Conservation (phyloP, 441 rosid genomes). For the Euphorbia schlechtendalii region DNA sequence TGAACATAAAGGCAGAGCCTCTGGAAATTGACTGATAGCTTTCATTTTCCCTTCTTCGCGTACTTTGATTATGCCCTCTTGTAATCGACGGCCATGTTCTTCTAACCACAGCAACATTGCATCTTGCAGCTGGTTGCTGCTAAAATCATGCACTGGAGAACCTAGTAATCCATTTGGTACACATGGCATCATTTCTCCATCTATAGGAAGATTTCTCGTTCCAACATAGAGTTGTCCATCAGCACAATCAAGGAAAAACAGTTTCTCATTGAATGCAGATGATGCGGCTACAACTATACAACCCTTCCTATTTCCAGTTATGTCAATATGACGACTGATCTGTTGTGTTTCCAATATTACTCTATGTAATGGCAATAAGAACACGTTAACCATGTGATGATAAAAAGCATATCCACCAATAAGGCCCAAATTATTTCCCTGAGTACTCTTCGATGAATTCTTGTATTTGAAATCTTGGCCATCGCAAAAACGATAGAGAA, state of each 20-base stretch:
- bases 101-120: constrained; percentile 77
- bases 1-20: constrained; percentile 52
- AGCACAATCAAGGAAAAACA: constrained; percentile 71
- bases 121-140: constrained; percentile 47
- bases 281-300: constrained; percentile 58
- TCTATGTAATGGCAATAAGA: constrained; percentile 44
- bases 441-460: background rate
- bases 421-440: constrained; percentile 38
- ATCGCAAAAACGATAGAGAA: constrained; percentile 73
- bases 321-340: constrained; percentile 20
- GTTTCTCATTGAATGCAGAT: constrained; percentile 26
- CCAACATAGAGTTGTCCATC: constrained; percentile 67
- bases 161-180: constrained; percentile 48
- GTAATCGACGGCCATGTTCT: constrained; percentile 57
- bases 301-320: constrained; percentile 21
- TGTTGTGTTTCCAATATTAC: constrained; percentile 39
- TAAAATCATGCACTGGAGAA: constrained; percentile 39
- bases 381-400: constrained; percentile 53
- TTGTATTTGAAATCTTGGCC: constrained; percentile 48
- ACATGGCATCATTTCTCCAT: constrained; percentile 62
- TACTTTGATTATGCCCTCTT: constrained; percentile 44
- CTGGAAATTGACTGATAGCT: constrained; percentile 58
- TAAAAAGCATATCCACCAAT: constrained; percentile 74
- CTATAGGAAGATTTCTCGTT: constrained; percentile 32
- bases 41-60: constrained; percentile 27